Conservation (phyloP, 345 rosid genomes). For the Draba incana region DNA sequence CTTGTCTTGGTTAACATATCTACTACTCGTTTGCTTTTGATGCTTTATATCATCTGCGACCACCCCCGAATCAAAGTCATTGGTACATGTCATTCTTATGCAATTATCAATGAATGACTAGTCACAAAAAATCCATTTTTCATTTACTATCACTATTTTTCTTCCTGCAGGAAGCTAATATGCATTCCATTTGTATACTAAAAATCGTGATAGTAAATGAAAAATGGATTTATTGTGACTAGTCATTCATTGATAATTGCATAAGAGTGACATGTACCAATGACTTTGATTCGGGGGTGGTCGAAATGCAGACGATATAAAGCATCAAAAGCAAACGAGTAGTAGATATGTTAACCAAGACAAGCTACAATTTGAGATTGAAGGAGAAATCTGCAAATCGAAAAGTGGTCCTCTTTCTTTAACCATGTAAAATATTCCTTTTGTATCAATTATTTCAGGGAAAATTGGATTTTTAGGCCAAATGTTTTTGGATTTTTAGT, state of each 20-base stretch:
- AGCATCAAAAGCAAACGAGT: slow-evolving; percentile 33
- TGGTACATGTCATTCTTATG: too few species aligned
- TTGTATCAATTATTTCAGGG: slow-evolving; percentile 6
- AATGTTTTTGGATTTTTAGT: too few species aligned
- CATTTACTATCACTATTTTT: background rate
- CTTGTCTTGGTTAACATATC: slow-evolving; percentile 37
- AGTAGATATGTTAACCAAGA: slow-evolving; percentile 38
- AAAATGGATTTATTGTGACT: background rate
- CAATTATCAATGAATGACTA: background rate
- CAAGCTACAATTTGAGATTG: slow-evolving; percentile 5
- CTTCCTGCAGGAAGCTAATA: too few species aligned
- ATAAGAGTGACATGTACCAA: too few species aligned
- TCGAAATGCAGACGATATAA: background rate
- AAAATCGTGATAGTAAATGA: background rate
- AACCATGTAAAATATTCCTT: background rate
- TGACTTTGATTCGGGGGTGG: background rate
- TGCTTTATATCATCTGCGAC: slow-evolving; percentile 7
- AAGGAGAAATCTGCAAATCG: slow-evolving; percentile 22
- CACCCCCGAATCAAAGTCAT: background rate
- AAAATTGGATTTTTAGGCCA: too few species aligned
- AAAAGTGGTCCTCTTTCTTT: slow-evolving; percentile 34
- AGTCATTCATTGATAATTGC: background rate
- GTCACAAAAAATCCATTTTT: background rate
- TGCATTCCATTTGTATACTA: too few species aligned
- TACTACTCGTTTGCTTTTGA: slow-evolving; percentile 31